A percentile compares a stretch with the other conserved stretches of the same genome.
phyloP scores from a whole-genome alignment of 768 basidiomycete species.

The Amanita pseudoporphyria region DNA sequence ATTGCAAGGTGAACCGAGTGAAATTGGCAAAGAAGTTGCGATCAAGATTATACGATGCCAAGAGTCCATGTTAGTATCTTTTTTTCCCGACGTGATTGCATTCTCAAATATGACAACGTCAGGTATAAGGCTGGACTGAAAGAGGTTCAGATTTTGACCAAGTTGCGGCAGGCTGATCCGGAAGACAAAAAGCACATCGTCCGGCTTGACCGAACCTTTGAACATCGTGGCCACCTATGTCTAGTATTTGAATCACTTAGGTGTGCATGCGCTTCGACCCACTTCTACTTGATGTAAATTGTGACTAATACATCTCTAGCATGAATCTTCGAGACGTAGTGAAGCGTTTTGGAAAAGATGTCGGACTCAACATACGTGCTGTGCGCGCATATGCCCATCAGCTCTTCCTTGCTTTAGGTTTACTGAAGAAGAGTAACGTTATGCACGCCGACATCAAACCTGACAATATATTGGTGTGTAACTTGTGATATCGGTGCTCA shows the following conservation, averaged over 20 bases:
- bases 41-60: constrained; percentile 96
- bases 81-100: not conserved
- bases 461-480: constrained; percentile 86
- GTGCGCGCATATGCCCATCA: constrained; percentile 99
- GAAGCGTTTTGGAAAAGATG: constrained; percentile 96
- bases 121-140: constrained; percentile 96
- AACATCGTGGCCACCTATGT: constrained; percentile 94
- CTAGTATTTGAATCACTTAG: constrained; percentile 92
- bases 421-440: constrained; percentile 82
- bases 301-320: constrained; percentile 28
- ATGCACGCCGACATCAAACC: constrained; percentile 99
- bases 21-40: constrained; percentile 66
- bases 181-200: constrained; percentile 97
- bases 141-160: constrained; percentile 83
- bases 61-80: constrained; percentile 78
- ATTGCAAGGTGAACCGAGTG: constrained; percentile 52
- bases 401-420: constrained; percentile 78
- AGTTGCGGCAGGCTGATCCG: constrained; percentile 80
- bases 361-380: constrained; percentile 91
- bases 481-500: not conserved
- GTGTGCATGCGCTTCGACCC: constrained; percentile 49
- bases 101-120: constrained; percentile 5
- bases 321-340: constrained; percentile 98
- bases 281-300: constrained; percentile 12
- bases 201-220: constrained; percentile 88